Evolutionary conservation across 352 stramenopile genomes (phyloP).

Genomic region (Phytophthora chlamydospora): DNA sequence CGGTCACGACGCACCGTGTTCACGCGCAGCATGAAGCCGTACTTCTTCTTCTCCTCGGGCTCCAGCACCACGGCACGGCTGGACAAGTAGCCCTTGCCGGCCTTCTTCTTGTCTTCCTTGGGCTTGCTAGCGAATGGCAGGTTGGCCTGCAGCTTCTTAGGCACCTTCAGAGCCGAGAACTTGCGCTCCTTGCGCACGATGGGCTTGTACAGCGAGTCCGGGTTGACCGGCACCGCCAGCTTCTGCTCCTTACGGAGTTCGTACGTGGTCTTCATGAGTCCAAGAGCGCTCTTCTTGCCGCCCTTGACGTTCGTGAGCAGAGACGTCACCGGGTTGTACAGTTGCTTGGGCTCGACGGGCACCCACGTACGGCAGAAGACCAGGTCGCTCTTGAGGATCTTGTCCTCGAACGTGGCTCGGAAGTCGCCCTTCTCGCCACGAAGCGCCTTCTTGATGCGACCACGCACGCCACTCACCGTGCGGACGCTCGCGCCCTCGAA

Average conservation of each 20-base stretch:
- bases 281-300: constrained; percentile 53
- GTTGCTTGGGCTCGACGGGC: constrained; percentile 96
- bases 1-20: constrained; percentile 98
- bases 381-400: constrained; percentile 99
- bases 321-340: constrained; percentile 98
- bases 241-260: constrained; percentile 95
- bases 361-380: constrained; percentile 99
- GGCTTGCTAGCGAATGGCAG: constrained; percentile 98
- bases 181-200: constrained; percentile 93
- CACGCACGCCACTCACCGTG: constrained; percentile 98
- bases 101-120: constrained; percentile 93
- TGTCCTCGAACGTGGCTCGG: constrained; percentile 99
- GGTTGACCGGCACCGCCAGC: constrained; percentile 95
- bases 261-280: constrained; percentile 96
- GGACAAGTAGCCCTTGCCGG: constrained; percentile 82
- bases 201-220: constrained; percentile 98
- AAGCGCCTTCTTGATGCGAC: constrained; percentile 97
- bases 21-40: constrained; percentile 97
- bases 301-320: constrained; percentile 60
- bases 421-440: constrained; percentile 95
- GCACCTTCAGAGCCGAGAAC: constrained; percentile 95
- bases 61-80: constrained; percentile 95
- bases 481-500: constrained; percentile 98
- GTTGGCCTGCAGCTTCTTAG: constrained; percentile 96
- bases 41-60: constrained; percentile 96